These are phyloP conservation scores for Tuber melanosporum DNA, from an alignment of 495 filamentous ascomycete species.

Conservation along the genomic window DNA sequence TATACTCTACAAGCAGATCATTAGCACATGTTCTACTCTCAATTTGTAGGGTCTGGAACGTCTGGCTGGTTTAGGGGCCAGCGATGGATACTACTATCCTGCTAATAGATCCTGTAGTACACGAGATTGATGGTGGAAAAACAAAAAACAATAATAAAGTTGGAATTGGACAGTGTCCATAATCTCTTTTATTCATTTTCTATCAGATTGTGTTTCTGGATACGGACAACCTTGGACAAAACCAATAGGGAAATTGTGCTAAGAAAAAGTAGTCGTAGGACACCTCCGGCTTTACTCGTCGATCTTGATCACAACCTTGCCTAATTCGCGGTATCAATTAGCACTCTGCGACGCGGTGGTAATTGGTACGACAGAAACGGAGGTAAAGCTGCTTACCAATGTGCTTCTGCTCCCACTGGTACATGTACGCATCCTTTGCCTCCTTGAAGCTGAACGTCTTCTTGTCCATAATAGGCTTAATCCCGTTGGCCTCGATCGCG, in stretches of 20 bases:
- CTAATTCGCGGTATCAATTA: background rate
- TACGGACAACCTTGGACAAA: background rate
- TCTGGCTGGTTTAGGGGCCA: background rate
- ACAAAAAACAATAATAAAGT: background rate
- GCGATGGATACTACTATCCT: background rate
- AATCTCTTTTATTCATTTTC: background rate
- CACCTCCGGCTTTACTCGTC: background rate
- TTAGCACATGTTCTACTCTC: background rate
- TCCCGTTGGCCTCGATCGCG: background rate
- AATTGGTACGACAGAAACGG: background rate
- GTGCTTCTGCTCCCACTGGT: slow-evolving; percentile 7
- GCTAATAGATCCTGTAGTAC: background rate
- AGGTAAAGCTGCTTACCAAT: background rate
- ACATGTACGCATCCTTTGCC: slow-evolving; percentile 5
- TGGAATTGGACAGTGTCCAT: background rate
- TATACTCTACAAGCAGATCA: background rate
- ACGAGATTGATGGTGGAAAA: background rate
- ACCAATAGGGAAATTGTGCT: background rate
- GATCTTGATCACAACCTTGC: background rate
- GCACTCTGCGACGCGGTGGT: background rate
- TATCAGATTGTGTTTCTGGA: background rate
- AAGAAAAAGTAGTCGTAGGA: background rate
- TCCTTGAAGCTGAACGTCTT: slow-evolving; percentile 6
- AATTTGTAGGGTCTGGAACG: background rate
- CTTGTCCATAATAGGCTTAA: slow-evolving; percentile 3